Conservation (phyloP, 768 basidiomycete species). For the Tulasnella sp. region DNA sequence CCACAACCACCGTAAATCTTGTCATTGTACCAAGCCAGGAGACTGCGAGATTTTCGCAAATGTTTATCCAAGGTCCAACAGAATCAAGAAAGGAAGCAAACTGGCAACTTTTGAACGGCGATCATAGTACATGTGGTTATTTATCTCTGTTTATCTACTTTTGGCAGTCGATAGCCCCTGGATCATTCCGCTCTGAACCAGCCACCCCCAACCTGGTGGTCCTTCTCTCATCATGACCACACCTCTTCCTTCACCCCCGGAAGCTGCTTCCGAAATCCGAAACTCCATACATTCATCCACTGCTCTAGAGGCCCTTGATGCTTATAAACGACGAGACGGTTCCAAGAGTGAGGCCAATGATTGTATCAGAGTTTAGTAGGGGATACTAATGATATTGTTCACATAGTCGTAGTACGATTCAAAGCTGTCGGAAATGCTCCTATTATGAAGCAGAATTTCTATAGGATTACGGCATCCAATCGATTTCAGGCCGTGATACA, state of each 20-base stretch:
- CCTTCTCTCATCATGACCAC: no score
- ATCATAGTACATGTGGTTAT: no score
- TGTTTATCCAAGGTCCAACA: no score
- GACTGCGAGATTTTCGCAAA: no score
- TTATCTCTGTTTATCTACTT: no score
- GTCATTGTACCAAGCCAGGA: no score
- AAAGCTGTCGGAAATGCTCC: slow-evolving; percentile 96
- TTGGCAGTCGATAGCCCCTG: no score
- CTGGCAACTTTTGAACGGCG: no score
- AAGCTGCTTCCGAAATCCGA: slow-evolving; percentile 13
- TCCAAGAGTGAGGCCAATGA: slow-evolving; percentile 46
- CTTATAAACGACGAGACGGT: slow-evolving; percentile 76
- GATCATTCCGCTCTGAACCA: no score
- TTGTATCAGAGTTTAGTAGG: neutral
- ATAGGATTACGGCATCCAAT: slow-evolving; percentile 91
- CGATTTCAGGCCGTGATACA: slow-evolving; percentile 91
- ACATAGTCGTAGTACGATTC: slow-evolving; percentile 84
- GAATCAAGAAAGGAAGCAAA: no score
- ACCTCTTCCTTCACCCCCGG: slow-evolving; percentile 1
- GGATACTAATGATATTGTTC: slow-evolving; percentile 1
- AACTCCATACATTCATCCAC: slow-evolving; percentile 16
- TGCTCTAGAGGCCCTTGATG: slow-evolving; percentile 59
- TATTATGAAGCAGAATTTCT: slow-evolving; percentile 98
- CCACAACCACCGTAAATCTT: no score
- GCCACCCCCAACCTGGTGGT: no score